Conservation (phyloP, 106 monocot species). For the Phalaenopsis equestris region DNA sequence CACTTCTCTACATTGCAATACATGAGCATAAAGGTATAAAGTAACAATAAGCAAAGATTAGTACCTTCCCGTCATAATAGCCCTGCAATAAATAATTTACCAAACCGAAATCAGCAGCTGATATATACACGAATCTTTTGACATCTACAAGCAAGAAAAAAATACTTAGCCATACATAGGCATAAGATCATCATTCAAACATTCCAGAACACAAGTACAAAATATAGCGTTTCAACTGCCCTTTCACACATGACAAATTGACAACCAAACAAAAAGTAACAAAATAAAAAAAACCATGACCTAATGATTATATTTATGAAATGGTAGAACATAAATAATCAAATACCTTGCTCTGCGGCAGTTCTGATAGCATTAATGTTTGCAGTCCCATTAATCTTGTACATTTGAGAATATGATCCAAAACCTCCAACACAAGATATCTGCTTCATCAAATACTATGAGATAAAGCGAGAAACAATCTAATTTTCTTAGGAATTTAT, state of each 20-base stretch:
- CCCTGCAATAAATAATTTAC: slow-evolving; percentile 78
- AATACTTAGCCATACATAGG: neutral
- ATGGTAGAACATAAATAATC: neutral
- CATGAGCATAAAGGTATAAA: neutral
- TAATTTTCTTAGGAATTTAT: neutral
- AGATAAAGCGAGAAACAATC: neutral
- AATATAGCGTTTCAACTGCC: neutral
- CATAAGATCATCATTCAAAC: neutral
- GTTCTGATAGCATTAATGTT: slow-evolving; percentile 94
- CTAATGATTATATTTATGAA: slow-evolving; percentile 2
- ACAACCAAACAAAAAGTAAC: neutral
- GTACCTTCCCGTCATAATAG: slow-evolving; percentile 98
- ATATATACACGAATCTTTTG: slow-evolving; percentile 95
- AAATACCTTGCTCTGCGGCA: slow-evolving; percentile 80
- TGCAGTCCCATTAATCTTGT: slow-evolving; percentile 95
- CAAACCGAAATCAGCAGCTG: slow-evolving; percentile 92
- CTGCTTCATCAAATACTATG: slow-evolving; percentile 17
- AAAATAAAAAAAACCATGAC: neutral
- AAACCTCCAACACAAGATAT: slow-evolving; percentile 99
- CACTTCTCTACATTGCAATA: neutral
- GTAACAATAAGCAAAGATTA: neutral
- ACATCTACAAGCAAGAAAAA: slow-evolving; percentile 49
- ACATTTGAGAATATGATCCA: slow-evolving; percentile 95
- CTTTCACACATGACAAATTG: neutral
- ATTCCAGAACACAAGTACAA: neutral